Evolutionary conservation across 139 green algal species (phyloP).

Genomic region (Bryopsis sp.): DNA sequence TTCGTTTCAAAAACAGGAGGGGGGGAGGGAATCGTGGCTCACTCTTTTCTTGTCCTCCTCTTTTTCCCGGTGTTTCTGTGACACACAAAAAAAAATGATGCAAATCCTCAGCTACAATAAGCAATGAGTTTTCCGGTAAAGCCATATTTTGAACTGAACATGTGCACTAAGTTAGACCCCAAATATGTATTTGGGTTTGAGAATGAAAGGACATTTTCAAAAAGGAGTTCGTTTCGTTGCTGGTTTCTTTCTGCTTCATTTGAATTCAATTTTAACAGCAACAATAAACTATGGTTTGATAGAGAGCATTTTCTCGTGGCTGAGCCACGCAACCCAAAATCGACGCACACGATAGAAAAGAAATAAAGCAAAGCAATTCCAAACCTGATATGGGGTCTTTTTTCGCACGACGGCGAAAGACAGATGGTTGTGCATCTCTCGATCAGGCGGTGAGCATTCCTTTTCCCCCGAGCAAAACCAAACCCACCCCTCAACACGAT

Average conservation of each 20-base stretch:
- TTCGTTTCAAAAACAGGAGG: too few species aligned
- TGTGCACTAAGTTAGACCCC: too few species aligned
- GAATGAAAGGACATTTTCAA: too few species aligned
- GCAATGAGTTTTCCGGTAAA: too few species aligned
- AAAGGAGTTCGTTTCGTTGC: too few species aligned
- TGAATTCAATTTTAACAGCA: not conserved
- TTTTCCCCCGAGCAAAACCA: conserved; percentile 9
- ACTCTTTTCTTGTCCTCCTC: conserved; percentile 78
- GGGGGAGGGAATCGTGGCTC: too few species aligned
- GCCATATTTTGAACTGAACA: too few species aligned
- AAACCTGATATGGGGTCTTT: conserved; percentile 79
- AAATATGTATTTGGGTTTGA: too few species aligned
- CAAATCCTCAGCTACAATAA: too few species aligned
- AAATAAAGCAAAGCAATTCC: not conserved
- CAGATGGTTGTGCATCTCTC: conserved; percentile 1
- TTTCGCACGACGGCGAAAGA: conserved; percentile 52
- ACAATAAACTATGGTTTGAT: not conserved
- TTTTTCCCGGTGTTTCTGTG: conserved; percentile 77
- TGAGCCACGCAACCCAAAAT: not conserved
- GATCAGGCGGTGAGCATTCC: not conserved
- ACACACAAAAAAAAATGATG: too few species aligned
- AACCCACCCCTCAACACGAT: not conserved
- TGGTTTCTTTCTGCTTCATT: too few species aligned
- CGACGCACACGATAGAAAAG: not conserved
- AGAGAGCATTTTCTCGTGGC: not conserved